Conservation (phyloP, 345 rosid genomes). For the Brassica rapa region DNA sequence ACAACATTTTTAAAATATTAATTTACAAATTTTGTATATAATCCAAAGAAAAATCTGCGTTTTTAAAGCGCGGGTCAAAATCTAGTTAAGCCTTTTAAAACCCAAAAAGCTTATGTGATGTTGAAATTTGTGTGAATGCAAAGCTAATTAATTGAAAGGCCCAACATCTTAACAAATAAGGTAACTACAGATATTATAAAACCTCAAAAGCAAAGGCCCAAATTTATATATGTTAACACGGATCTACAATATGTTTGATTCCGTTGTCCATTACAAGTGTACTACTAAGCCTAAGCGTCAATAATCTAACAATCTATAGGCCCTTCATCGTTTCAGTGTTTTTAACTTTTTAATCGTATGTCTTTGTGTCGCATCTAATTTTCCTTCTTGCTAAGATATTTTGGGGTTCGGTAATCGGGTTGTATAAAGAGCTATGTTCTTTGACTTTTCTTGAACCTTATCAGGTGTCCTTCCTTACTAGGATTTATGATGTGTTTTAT, state of each 20-base stretch:
- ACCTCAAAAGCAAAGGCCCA: slow-evolving; percentile 5
- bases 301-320: neutral
- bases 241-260: neutral
- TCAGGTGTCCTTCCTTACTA: neutral
- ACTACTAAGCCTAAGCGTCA: neutral
- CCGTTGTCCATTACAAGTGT: neutral
- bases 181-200: neutral
- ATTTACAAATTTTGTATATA: too few species aligned
- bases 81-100: neutral
- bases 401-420: too few species aligned
- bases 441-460: neutral
- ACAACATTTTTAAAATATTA: too few species aligned
- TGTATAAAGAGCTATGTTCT: neutral
- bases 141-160: neutral
- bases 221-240: neutral
- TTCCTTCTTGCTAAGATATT: too few species aligned
- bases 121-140: neutral
- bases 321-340: neutral
- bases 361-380: neutral
- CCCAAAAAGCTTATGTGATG: neutral
- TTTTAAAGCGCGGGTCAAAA: too few species aligned
- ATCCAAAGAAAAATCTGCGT: too few species aligned
- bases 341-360: neutral
- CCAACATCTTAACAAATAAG: slow-evolving; percentile 1
- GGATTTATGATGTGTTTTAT: neutral